Base-by-base conservation (phyloP, 805 yeast species). In the Blastobotrys robertii region DNA sequence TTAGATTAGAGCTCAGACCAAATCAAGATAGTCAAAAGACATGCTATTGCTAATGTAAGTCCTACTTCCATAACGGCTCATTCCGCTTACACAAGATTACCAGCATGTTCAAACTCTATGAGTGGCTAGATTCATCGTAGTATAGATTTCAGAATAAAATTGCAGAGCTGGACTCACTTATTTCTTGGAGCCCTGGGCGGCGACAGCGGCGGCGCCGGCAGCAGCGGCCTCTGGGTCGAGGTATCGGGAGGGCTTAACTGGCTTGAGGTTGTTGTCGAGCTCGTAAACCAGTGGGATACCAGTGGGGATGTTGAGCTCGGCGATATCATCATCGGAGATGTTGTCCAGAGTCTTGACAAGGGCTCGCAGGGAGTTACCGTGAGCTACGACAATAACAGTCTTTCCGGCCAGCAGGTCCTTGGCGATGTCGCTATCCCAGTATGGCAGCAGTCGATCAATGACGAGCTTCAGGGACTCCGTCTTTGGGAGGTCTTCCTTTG, bases 201-300 rank as follows among this genome's bases (percentile, higher is more conserved):
- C 97, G 58, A 88, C 97, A 48, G 96, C 96, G 63, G 97, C 97
- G 54, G 97, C 97, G 76, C 97, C 97, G 44, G 96, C 96, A 53
- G 88, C 95, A 62, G 97, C 97, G 62, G 97, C 97, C 74, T 86
- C 97, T 61, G 97, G 97, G 73, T 88, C 97, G 70, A 88, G 81
- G 81, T 88, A 88, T 78, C 88, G 86, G 58, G 94, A 79, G 56
- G 86, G 83, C 80, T 87, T 87, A 64, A 81, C 73, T 70, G 97
- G 97, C 70, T 78, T 77, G 70, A 88, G 79, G 61, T 76, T 63
- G 43, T 75, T 82, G 66, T 88, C 96, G 63, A 88, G 79, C 73
- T 90, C 97, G 73, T 84, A 90, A 50, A 90, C 96, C 71, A 88
- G 79, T 64, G 97, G 97, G 56, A 88, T 90, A 76, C 96, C 97